Conservation (phyloP, 139 green algal species). For the Micractinium sp. region DNA sequence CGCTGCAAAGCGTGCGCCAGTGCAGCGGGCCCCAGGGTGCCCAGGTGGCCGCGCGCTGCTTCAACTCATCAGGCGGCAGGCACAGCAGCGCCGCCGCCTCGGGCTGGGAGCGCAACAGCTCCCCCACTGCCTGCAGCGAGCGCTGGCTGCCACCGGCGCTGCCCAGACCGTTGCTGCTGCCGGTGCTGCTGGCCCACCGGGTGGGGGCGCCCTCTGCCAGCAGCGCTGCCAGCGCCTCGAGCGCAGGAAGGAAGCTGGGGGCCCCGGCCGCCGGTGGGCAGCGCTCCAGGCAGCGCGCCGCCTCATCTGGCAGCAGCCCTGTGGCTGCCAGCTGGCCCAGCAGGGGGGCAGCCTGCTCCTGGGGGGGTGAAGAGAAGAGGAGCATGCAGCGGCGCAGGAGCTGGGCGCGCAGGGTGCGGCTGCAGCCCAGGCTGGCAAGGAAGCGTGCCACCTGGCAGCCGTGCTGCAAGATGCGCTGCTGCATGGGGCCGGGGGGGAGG, state of each 20-base stretch:
- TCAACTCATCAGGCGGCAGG: not conserved
- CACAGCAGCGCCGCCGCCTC: not conserved
- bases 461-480: not conserved
- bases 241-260: not conserved
- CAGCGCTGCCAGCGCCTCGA: not conserved
- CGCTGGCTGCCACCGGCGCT: not conserved
- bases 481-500: not conserved
- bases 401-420: not conserved
- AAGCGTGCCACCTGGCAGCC: not conserved
- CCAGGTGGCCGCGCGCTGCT: not conserved
- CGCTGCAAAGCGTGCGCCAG: not conserved
- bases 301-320: not conserved
- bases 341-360: not conserved
- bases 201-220: not conserved
- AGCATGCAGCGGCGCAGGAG: slow-evolving; percentile 4
- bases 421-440: not conserved
- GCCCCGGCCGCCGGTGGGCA: not conserved
- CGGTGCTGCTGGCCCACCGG: too few species aligned
- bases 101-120: not conserved
- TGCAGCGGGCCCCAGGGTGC: not conserved
- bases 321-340: not conserved
- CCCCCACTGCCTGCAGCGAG: not conserved
- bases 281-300: not conserved
- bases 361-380: not conserved
- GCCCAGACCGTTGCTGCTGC: not conserved